Percentiles rank a stretch among this genome's conserved stretches.
Conservation (phyloP, 2,329 filamentous ascomycete species). For the Mycocentrospora acerina region DNA sequence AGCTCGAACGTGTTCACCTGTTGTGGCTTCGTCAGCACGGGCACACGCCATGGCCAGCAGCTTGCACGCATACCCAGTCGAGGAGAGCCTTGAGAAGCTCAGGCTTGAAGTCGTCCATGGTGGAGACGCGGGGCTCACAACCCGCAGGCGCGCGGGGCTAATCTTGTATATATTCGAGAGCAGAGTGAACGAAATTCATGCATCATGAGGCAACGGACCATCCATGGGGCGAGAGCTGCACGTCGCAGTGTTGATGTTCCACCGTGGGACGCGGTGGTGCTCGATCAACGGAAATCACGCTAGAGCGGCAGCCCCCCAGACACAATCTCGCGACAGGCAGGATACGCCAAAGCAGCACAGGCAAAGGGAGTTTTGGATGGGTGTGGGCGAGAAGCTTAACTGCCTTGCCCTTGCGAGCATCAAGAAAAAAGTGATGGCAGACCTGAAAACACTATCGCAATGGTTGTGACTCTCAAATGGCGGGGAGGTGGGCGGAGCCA, state of each 20-base stretch:
- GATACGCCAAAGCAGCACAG: too few species aligned
- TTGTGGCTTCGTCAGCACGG: conserved; percentile 6
- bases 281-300: conserved; percentile 6
- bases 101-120: conserved; percentile 44
- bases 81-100: conserved; percentile 43
- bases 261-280: conserved; percentile 23
- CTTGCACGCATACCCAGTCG: conserved; percentile 36
- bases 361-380: too few species aligned
- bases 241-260: conserved; percentile 11
- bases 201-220: conserved; percentile 30
- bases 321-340: conserved; percentile 7
- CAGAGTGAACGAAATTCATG: conserved; percentile 19
- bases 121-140: conserved; percentile 18
- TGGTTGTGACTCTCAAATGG: too few species aligned
- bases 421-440: too few species aligned
- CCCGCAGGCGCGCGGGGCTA: conserved; percentile 14
- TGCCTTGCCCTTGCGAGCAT: too few species aligned
- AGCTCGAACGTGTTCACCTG: conserved; percentile 50
- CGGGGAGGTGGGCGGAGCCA: neutral
- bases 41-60: neutral
- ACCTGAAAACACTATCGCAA: too few species aligned
- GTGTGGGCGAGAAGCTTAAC: too few species aligned
- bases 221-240: conserved; percentile 11
- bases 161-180: conserved; percentile 15
- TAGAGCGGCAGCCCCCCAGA: conserved; percentile 13